Base-by-base conservation (phyloP, 306 rosid species). In the Pyrus betulifolia region DNA sequence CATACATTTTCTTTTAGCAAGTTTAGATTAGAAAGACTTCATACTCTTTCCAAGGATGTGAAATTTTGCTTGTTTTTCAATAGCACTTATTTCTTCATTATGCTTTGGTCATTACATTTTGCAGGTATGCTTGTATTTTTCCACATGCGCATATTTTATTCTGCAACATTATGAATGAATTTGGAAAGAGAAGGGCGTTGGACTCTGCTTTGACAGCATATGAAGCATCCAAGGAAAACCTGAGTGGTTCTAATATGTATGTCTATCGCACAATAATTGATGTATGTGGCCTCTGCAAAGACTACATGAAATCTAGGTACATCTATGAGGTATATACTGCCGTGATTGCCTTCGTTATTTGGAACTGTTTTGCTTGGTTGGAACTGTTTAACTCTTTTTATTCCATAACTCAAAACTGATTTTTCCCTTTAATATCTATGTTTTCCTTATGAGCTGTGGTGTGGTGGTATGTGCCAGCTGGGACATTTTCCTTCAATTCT, bases 51-150 rank as follows among this genome's bases (percentile, higher is more conserved):
- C 25, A 65, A 63, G 2, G 45, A n/a, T 22, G 71, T 11, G 27
- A 19, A 18, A 21, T 69, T 69, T 45, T 27, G 33, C 4, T 46
- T 17, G 33, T 51, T 33, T 12, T 21, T 38, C 31, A 1, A 31
- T 25, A 23, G 13, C 35, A 4, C 19, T 0, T 1, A 11, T 67
- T 67, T 38, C 5, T 19, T 58, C 2, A 77, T 79, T 73, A 82
- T 76, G 17, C 42, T 33, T 45, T 15, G 46, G 64, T 49, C 80
- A 61, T 79, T 54, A 45, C 69, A 64, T 76, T 72, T 79, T 87
- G 86, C 89, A 94, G 98, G 89, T 94, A 89, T 84, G 97, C 98
- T 44, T 79, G 89, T 78, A 87, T 89, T 76, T 89, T 92, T 71
- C 97, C 95, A 54, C 88, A 94, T 23, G 85, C 91, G 27, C 86